Base-by-base conservation (phyloP, 352 stramenopile species). In the Pythium volutum region DNA sequence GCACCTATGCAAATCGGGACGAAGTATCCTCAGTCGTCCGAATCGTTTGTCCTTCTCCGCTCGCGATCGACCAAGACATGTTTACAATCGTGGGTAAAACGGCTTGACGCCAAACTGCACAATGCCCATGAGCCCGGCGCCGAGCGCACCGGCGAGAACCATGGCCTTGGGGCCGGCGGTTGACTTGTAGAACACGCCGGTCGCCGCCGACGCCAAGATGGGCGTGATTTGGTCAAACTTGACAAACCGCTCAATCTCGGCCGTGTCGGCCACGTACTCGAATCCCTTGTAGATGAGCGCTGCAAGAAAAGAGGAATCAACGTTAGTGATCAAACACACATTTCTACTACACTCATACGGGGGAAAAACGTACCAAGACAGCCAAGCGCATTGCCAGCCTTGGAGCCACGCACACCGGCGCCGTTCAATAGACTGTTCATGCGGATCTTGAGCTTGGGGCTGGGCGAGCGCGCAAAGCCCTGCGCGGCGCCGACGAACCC, bases 341-440 rank as follows among this genome's bases (percentile, higher is more conserved):
- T 4, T 43, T 43, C 15, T n/a, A 9, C n/a, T 29, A 16, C 8
- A 29, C 7, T 6, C 4, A 26, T 16, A 27, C 16, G 11, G 4
- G 12, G 4, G 9, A 3, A 14, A 29, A 31, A 72, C 77, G 52
- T 56, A 93, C 84, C 79, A 45, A 95, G 56, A 72, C 85, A 90
- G 22, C 80, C 87, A 16, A 95, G 73, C 8, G 84, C 84, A 49
- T 95, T 95, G 66, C 87, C 87, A 9, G 83, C 81, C 67, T 92
- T 93, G 55, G 87, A 95, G 25, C 87, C 87, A 9, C 84, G 84
- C 46, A 88, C 72, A 4, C 81, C 82, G 10, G 84, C 84, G 36
- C 82, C 83, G 66, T 95, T 95, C 73, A 95, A 88, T n/a, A 95
- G 67, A 63, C 81, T 80, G 60, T 95, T 95, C 79, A 95, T 89